Conservation (phyloP, 257 asterid species). For the Scutellaria barbata region DNA sequence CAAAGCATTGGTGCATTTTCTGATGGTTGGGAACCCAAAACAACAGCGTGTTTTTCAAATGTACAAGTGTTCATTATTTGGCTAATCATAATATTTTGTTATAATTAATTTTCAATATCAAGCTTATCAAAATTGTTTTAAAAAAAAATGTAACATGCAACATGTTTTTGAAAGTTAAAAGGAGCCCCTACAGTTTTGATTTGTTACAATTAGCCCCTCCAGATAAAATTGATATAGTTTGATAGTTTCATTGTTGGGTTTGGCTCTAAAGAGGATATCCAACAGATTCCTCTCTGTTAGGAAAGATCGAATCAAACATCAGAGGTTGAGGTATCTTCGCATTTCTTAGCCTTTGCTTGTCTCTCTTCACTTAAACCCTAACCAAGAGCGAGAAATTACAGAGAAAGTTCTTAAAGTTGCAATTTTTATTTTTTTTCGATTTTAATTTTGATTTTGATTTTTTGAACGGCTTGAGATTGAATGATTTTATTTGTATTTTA, state of each 20-base stretch:
- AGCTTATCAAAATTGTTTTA: not conserved
- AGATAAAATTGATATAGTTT: not conserved
- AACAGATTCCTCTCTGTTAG: not conserved
- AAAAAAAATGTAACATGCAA: not conserved
- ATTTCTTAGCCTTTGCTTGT: not conserved
- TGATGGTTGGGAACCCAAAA: too few relatives aligned
- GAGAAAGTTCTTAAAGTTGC: not conserved
- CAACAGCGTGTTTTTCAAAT: too few relatives aligned
- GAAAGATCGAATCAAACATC: not conserved
- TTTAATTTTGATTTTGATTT: not conserved
- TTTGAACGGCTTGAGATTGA: slow-evolving; percentile 17
- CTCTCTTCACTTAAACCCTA: not conserved
- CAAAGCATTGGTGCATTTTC: too few relatives aligned
- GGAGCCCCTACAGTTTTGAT: not conserved
- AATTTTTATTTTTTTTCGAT: not conserved
- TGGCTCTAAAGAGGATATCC: not conserved
- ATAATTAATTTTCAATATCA: not conserved
- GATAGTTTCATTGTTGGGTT: not conserved
- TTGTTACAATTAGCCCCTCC: not conserved
- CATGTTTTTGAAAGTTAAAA: not conserved
- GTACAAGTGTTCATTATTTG: too few relatives aligned
- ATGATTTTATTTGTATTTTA: not conserved
- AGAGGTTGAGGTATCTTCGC: not conserved
- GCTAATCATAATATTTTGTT: not conserved
- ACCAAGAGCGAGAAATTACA: not conserved